Base-by-base conservation (phyloP, 768 basidiomycete genomes). In the Tulasnella sp. region DNA sequence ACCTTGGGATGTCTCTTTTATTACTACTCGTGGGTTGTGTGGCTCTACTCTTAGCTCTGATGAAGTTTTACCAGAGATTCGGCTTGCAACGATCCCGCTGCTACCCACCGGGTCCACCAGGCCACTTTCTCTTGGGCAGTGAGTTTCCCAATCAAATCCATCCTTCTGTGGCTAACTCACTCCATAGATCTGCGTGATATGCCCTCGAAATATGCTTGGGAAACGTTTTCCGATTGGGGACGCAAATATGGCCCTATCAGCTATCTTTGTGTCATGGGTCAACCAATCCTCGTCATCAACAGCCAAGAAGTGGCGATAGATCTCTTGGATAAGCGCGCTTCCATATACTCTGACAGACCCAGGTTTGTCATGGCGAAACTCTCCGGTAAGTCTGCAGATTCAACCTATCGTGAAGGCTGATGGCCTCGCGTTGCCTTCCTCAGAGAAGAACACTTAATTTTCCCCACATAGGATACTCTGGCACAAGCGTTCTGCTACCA, bases 311-410 rank as follows among this genome's bases (percentile, higher is more conserved):
- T 68, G 42, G 68, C 69, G n/a, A 61, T 60, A 25, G 70, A 69
- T 0, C 62, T 71, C 8, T 57, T 71, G 15, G 70, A 71, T 0
- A 63, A 58, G 11, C 62, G 70, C 10, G 68, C 67, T 0, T 19
- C 30, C 22, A 63, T 66, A 34, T 70, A 70, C 44, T 69, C 70
- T 7, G 69, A 71, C 38, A 65, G 65, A 29, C 42, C 42, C 2
- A 25, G 29, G 12, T 66, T 68, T 51, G 65, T 65, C 2, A 66
- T 65, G 45, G 45, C 44, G 12, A 27, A 51, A 17, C 22, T 51
- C 10, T 2, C 21, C 9, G 50, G 50, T 51, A 17, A 24, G 50
- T 50, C 30, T 17, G 17, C 22, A 4, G 7, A 38, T 38, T 38
- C 7, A 38, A 38, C 34, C 34, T 7, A 7, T 38, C 5, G 34